Evolutionary conservation across 352 stramenopile species (phyloP), one percentile per base, ranked within the genome.

Genomic region (Phytophthora sp.): DNA sequence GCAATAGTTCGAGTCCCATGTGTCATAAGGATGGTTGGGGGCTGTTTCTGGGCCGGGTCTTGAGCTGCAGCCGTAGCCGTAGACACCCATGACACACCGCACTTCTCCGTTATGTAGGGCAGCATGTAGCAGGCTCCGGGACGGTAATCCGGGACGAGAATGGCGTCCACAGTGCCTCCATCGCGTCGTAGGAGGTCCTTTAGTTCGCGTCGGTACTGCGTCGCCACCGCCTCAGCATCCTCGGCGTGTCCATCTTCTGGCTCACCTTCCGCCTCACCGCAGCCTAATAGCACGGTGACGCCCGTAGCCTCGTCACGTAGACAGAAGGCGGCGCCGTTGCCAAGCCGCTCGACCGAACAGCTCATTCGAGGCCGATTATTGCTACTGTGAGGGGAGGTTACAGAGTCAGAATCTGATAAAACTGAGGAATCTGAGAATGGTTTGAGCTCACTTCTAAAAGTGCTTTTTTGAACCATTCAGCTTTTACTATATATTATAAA

Each of bases 1-100:
- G 71, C 81, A 15, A 96, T 81, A 23, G 88, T 84, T 63, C 85
- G 77, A 13, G 88, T 96, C 0, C 74, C 80, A 49, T 94, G 86
- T n/a, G 86, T 93, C 75, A 93, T 79, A 20, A 91, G 69, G 21
- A 95, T 69, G 15, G 69, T 61, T 24, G 81, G 77, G 21, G 84
- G 53, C 5, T 68, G 57, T 39, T 74, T 72, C 50, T 69, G 67
- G n/a, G 33, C 66, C 21, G 55, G 18, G 20, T 78, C 66, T 63
- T 29, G 69, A 26, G 49, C 54, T 29, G 18, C 30, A 45, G 51
- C 26, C 5, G 47, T 29, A 18, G 44, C 31, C 21, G 60, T 39
- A 26, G 47, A 16, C 2, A 53, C 15, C 50, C 66, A 69, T 12
- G 66, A 71, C 8, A 71, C 67, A 1, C 62, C 72, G 21, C 77